Percentiles rank a stretch among this genome's conserved stretches.
phyloP scores from a whole-genome alignment of 2,329 filamentous ascomycete species.

The Setomelanomma holmii region DNA sequence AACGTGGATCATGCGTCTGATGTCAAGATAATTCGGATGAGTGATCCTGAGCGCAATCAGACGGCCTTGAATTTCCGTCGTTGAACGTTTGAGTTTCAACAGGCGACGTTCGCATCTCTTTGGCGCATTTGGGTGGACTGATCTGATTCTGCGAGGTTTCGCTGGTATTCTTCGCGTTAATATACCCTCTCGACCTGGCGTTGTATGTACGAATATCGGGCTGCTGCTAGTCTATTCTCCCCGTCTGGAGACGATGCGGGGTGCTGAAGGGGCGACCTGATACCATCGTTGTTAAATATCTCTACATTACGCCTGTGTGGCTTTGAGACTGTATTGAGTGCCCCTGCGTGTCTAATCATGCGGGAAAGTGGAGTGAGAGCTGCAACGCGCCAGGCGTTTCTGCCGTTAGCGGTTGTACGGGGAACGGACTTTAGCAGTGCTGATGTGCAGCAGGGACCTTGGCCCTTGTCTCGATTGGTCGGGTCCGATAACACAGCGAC shows the following conservation, averaged over 20 bases:
- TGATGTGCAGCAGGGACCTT: slow-evolving; percentile 21
- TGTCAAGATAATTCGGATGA: slow-evolving; percentile 78
- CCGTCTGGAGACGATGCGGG: background rate
- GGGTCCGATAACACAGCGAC: slow-evolving; percentile 11
- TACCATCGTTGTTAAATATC: too few species aligned
- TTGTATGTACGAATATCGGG: slow-evolving; percentile 8
- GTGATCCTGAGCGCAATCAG: slow-evolving; percentile 60
- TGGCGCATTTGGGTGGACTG: background rate
- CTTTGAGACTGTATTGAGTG: too few species aligned
- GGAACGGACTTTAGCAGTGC: slow-evolving; percentile 15
- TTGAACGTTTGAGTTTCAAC: slow-evolving; percentile 3
- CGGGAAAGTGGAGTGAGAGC: too few species aligned
- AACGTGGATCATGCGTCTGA: slow-evolving; percentile 60
- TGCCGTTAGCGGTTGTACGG: slow-evolving; percentile 21
- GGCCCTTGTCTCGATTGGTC: slow-evolving; percentile 19
- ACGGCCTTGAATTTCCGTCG: slow-evolving; percentile 47
- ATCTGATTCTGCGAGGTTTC: background rate
- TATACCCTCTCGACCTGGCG: slow-evolving; percentile 28
- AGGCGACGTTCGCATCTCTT: background rate
- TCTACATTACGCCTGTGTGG: too few species aligned
- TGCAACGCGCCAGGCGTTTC: too few species aligned
- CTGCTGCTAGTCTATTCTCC: too few species aligned
- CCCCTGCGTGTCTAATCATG: too few species aligned
- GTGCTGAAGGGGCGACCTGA: too few species aligned
- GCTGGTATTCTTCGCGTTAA: slow-evolving; percentile 9